Percentiles rank a stretch among this genome's conserved stretches.
phyloP scores from a whole-genome alignment of 805 yeast genomes.

The Pichia californica region DNA sequence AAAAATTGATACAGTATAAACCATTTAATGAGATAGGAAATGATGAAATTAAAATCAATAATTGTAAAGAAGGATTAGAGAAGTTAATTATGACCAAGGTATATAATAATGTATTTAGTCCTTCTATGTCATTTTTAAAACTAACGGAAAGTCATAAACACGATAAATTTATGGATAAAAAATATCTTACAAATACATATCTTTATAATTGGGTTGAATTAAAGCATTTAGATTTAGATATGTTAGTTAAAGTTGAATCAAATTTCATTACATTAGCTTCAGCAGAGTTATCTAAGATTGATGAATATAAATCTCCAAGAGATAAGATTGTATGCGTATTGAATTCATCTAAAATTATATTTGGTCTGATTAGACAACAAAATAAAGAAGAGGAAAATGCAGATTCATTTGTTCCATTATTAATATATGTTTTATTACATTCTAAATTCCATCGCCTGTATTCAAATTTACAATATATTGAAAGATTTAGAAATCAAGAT shows the following conservation, averaged over 20 bases:
- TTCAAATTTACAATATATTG: constrained; percentile 80
- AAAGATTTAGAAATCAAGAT: constrained; percentile 69
- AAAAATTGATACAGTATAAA: constrained; percentile 52
- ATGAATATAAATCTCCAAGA: constrained; percentile 84
- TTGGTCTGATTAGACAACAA: constrained; percentile 69
- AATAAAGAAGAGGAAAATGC: constrained; percentile 65
- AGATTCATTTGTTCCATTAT: constrained; percentile 85
- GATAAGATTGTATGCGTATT: constrained; percentile 89
- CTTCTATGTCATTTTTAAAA: constrained; percentile 38
- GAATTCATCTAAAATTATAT: constrained; percentile 88
- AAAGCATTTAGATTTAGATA: constrained; percentile 69
- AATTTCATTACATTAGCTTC: constrained; percentile 63
- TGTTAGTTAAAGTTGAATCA: constrained; percentile 37
- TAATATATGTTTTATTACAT: constrained; percentile 71
- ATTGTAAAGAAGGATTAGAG: constrained; percentile 87
- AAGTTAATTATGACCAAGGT: constrained; percentile 86
- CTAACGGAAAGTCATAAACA: constrained; percentile 50
- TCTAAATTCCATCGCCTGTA: constrained; percentile 59
- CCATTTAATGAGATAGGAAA: constrained; percentile 63
- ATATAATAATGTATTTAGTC: constrained; percentile 74
- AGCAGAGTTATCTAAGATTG: constrained; percentile 69
- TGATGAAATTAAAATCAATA: constrained; percentile 51
- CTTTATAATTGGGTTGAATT: constrained; percentile 56
- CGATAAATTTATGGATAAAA: constrained; percentile 62
- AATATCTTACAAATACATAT: constrained; percentile 38